phyloP scores from a whole-genome alignment of 2,329 filamentous ascomycete species.

The Trichoderma atroviride region DNA sequence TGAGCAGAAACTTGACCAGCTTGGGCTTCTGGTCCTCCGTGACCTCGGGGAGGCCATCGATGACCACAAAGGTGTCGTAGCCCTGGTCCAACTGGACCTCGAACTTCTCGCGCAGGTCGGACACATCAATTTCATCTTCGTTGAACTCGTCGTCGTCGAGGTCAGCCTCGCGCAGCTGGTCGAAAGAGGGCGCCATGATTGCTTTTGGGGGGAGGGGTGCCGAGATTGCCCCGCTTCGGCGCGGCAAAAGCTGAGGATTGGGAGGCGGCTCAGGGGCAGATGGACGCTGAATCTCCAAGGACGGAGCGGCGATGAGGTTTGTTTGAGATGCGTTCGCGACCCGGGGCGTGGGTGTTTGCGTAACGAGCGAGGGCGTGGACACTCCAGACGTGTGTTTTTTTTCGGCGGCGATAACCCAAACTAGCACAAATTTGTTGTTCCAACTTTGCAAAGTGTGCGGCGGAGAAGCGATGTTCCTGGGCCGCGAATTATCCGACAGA shows the following conservation, averaged over 20 bases:
- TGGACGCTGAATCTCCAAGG: background rate
- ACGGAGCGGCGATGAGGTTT: conserved; percentile 7
- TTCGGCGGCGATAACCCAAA: conserved; percentile 26
- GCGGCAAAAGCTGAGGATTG: conserved; percentile 27
- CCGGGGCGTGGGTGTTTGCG: conserved; percentile 24
- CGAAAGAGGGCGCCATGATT: conserved; percentile 88
- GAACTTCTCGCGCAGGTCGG: conserved; percentile 90
- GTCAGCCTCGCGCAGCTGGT: conserved; percentile 88
- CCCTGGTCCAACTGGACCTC: conserved; percentile 96
- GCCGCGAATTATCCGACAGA: conserved; percentile 38
- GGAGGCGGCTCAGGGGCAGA: conserved; percentile 24
- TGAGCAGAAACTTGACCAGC: conserved; percentile 92
- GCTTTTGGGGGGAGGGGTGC: conserved; percentile 36
- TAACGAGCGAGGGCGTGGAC: conserved; percentile 19
- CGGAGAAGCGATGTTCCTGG: conserved; percentile 46
- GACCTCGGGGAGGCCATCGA: conserved; percentile 90
- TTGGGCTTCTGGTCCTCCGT: conserved; percentile 89
- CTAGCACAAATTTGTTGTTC: conserved; percentile 45
- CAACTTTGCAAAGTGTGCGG: conserved; percentile 45
- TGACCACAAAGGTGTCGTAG: conserved; percentile 92
- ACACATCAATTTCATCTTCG: conserved; percentile 92
- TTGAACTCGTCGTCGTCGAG: conserved; percentile 84
- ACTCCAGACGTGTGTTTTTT: conserved; percentile 9
- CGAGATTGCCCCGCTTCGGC: conserved; percentile 42
- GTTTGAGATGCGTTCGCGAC: conserved; percentile 4